Evolutionary conservation across 2,329 filamentous ascomycete genomes (phyloP), one percentile per base, ranked within the genome.

Genomic region (Aspergillus udagawae): DNA sequence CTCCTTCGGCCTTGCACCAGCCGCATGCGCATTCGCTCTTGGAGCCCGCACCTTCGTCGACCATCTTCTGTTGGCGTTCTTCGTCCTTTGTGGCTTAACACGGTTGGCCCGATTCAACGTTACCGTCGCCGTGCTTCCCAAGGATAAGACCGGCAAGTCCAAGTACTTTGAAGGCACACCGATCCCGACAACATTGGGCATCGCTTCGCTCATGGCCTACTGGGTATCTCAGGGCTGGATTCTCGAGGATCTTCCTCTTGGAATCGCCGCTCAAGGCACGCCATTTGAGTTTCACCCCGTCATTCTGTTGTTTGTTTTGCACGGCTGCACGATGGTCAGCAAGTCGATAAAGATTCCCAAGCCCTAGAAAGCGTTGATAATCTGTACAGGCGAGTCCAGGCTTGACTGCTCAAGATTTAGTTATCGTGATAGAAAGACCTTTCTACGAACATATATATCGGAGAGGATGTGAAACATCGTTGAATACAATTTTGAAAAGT

Each of bases 51-150:
- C 92, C 10, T 79, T 86, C 2, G 73, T 91, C 70, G 94, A 99
- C 77, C 92, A 95, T 68, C 67, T 96, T 54, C 82, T 80, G 57
- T 80, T 99, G 49, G 82, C 89, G 56, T 91, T 93, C 77, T 99
- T 97, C 76, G 92, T 97, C 48, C 89, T 99, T 52, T 95, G 91
- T 76, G 94, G 94, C 56, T 86, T 99, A 49, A 96, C 92, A 2
- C 88, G 94, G 51, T 86, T 99, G 10, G 94, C 94, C 49, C 89
- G 94, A 63, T 99, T 99, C 86, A 99, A 99, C 75, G 94, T 99
- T 52, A 97, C 94, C 10, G 92, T 94, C 41, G 83, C 87, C 38
- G 86, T 88, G 65, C 84, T 99, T 12, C 94, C 94, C 61, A 97
- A 97, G 77, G 94, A 99, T 73, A 88, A 86, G 51, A 85, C 84